Conservation (phyloP, 2,329 filamentous ascomycete genomes). For the Claviceps humidiphila region DNA sequence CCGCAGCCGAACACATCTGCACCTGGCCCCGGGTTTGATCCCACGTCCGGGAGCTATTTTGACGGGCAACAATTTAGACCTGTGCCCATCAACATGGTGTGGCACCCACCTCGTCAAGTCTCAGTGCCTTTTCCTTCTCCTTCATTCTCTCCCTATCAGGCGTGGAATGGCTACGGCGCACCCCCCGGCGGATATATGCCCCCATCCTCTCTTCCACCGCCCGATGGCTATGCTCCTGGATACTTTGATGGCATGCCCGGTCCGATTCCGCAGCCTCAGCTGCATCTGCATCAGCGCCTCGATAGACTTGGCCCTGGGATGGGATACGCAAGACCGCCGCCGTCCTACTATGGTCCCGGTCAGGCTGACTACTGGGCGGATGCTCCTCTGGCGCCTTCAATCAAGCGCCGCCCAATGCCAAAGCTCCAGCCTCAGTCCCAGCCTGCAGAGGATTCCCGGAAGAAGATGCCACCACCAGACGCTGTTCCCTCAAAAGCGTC, state of each 20-base stretch:
- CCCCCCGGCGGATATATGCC: slow-evolving; percentile 13
- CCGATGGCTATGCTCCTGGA: slow-evolving; percentile 13
- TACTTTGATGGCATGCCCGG: slow-evolving; percentile 16
- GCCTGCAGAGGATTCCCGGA: slow-evolving; percentile 31
- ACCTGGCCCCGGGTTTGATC: slow-evolving; percentile 20
- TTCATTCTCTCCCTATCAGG: slow-evolving; percentile 19
- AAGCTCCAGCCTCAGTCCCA: slow-evolving; percentile 20
- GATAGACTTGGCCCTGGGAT: slow-evolving; percentile 27
- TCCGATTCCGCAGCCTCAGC: slow-evolving; percentile 10
- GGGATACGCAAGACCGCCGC: slow-evolving; percentile 18
- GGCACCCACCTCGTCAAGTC: slow-evolving; percentile 14
- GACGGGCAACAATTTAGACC: slow-evolving; percentile 17
- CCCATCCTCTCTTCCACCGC: slow-evolving; percentile 17
- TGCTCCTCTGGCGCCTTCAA: slow-evolving; percentile 15
- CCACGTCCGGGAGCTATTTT: slow-evolving; percentile 23
- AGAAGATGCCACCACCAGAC: slow-evolving; percentile 35
- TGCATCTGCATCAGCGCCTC: slow-evolving; percentile 21
- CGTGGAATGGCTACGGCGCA: slow-evolving; percentile 13
- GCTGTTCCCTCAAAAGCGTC: slow-evolving; percentile 11
- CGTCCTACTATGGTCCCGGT: neutral
- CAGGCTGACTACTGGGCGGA: slow-evolving; percentile 26
- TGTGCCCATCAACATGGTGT: slow-evolving; percentile 11
- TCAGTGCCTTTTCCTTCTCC: slow-evolving; percentile 13
- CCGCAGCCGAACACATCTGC: slow-evolving; percentile 20
- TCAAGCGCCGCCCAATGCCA: slow-evolving; percentile 22